Percentiles rank a stretch among this genome's conserved stretches.
Conservation (phyloP, 139 green algal species). For the Micromonas commoda region DNA sequence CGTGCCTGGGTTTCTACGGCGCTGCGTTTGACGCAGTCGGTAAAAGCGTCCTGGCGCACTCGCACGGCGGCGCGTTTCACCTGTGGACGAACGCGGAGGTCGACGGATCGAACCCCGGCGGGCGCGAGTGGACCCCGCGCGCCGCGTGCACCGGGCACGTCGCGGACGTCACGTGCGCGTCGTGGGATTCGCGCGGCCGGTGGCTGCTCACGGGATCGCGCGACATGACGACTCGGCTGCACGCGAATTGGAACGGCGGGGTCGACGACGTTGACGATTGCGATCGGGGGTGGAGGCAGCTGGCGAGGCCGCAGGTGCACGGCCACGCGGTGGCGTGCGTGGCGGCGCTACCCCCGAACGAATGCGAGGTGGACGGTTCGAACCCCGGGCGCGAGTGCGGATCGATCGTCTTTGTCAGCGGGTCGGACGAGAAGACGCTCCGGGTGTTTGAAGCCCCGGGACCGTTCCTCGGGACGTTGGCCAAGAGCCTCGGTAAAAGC, state of each 20-base stretch:
- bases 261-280: background rate
- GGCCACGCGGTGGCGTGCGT: constrained; percentile 86
- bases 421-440: constrained; percentile 92
- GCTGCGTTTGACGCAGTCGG: constrained; percentile 58
- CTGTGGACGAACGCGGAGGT: constrained; percentile 56
- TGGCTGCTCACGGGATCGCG: background rate
- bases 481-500: constrained; percentile 1
- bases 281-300: constrained; percentile 68
- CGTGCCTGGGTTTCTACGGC: constrained; percentile 66
- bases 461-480: constrained; percentile 55
- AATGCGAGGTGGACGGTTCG: background rate
- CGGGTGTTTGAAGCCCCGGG: constrained; percentile 79
- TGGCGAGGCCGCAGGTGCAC: constrained; percentile 88
- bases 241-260: background rate
- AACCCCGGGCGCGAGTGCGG: background rate
- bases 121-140: background rate
- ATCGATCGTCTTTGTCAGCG: constrained; percentile 56
- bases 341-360: constrained; percentile 41
- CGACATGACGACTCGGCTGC: constrained; percentile 1
- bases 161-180: background rate
- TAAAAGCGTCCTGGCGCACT: constrained; percentile 67
- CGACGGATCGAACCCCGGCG: background rate
- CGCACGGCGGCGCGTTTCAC: constrained; percentile 80
- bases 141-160: background rate
- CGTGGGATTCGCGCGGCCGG: constrained; percentile 8